Evolutionary conservation across 2,329 filamentous ascomycete species (phyloP).

Genomic region (Fusarium virguliforme): DNA sequence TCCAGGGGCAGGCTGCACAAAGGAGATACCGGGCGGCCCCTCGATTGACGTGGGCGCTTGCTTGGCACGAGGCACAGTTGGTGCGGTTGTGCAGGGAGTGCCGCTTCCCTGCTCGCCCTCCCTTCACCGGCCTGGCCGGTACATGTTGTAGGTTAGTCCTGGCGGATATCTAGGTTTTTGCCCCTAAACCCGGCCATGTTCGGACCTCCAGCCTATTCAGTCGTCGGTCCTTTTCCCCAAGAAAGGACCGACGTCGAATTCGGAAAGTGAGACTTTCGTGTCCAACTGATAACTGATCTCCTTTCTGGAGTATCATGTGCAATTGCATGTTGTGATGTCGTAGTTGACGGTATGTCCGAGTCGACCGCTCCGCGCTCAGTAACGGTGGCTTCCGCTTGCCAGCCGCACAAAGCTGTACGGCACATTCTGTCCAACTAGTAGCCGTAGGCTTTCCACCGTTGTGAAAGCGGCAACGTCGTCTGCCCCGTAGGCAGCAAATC

Average conservation of each 20-base stretch:
- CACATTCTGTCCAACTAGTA: slow-evolving; percentile 89
- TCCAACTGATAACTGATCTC: slow-evolving; percentile 9
- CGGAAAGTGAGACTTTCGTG: slow-evolving; percentile 20
- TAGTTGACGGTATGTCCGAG: slow-evolving; percentile 3
- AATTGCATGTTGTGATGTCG: slow-evolving; percentile 1
- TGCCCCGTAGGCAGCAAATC: slow-evolving; percentile 85
- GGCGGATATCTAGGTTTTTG: slow-evolving; percentile 22
- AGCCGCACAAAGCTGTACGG: slow-evolving; percentile 89
- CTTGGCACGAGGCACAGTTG: slow-evolving; percentile 41
- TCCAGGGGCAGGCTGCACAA: slow-evolving; percentile 14
- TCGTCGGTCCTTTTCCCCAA: slow-evolving; percentile 26
- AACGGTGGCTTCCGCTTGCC: slow-evolving; percentile 70
- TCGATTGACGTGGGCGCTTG: slow-evolving; percentile 29
- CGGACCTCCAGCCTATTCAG: slow-evolving; percentile 40
- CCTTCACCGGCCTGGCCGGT: slow-evolving; percentile 18
- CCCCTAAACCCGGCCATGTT: slow-evolving; percentile 33
- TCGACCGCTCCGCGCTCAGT: slow-evolving; percentile 57
- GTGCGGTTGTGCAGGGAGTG: slow-evolving; percentile 29
- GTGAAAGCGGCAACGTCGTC: slow-evolving; percentile 88
- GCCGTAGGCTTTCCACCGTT: slow-evolving; percentile 83
- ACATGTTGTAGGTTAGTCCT: slow-evolving; percentile 7
- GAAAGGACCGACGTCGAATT: slow-evolving; percentile 27
- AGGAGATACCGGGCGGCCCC: slow-evolving; percentile 12
- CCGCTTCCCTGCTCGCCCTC: slow-evolving; percentile 30
- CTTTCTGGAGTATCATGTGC: slow-evolving; percentile 10